Base-by-base conservation (phyloP, 2,329 filamentous ascomycete species). In the Pseudogymnoascus sp. region DNA sequence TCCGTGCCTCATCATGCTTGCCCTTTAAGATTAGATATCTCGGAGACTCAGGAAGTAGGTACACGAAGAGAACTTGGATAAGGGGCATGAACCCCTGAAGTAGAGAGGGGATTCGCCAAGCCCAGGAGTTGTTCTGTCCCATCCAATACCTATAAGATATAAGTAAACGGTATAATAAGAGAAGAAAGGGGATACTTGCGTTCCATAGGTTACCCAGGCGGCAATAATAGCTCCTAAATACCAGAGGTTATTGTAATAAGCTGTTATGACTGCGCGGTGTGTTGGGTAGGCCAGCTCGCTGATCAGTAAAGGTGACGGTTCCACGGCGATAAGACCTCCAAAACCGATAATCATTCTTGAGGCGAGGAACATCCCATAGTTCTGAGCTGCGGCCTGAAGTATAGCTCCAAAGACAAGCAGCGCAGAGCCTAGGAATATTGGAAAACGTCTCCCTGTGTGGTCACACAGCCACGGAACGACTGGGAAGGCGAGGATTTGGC, bases 1-100 rank as follows among this genome's bases (percentile, higher is more conserved):
- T 72, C n/a, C 76, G 69, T 1, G 79, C 79, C 61, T 81, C 73
- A 14, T 80, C 77, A 16, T 76, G 71, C 22, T 78, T 75, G 60
- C 78, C 76, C 62, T 80, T 76, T 25, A 47, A 12, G 7, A 61
- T 58, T 34, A 54, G 47, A 18, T 58, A 61, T 34, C 60, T 59
- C 7, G 60, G 60, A 11, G 60, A 61, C 57, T 61, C 60, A 11
- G 60, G 60, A 16, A 61, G 41, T 18, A 61, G 39, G 14, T 60
- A 61, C 12, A 61, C 59, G 38, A 34, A 30, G 22, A 37, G 30
- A 25, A 61, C 57, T 35, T 61, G 60, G 22, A 60, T 32, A 30
- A 60, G 22, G 9, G 54, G 35, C 30, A 47, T 32, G 35, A 67
- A 41, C 5, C 57, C 64, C 50, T 67, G 66, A 7, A 68, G 60